Evolutionary conservation across 257 asterid genomes (phyloP).

Genomic region (Craterostigma plantagineum): DNA sequence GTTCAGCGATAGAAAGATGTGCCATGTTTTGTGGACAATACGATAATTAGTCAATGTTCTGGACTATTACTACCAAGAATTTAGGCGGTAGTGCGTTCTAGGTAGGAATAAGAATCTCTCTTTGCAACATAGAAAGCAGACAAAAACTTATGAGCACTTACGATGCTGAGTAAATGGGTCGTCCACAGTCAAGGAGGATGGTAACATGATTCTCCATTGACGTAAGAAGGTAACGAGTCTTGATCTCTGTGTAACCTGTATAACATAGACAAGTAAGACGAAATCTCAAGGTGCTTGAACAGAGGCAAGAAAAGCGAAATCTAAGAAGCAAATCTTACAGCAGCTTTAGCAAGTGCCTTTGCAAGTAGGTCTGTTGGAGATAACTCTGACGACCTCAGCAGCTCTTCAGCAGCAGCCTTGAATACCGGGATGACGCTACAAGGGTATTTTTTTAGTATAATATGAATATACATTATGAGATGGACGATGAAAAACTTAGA

Average conservation of each 20-base stretch:
- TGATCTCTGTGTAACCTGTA: slow-evolving; percentile 80
- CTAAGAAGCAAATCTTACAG: slow-evolving; percentile 31
- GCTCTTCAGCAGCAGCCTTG: slow-evolving; percentile 82
- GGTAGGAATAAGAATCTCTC: no score
- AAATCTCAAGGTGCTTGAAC: background rate
- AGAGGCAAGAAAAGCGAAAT: background rate
- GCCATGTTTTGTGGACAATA: no score
- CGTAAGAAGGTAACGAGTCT: slow-evolving; percentile 68
- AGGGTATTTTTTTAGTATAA: background rate
- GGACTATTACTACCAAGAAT: no score
- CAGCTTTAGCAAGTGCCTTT: slow-evolving; percentile 91
- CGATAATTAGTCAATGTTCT: no score
- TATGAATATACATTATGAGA: background rate
- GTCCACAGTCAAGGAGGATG: slow-evolving; percentile 55
- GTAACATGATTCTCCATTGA: slow-evolving; percentile 86
- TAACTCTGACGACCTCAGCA: slow-evolving; percentile 38
- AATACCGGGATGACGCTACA: slow-evolving; percentile 80
- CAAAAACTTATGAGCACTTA: slow-evolving; percentile 17
- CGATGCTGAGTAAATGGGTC: slow-evolving; percentile 63
- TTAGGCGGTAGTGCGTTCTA: no score
- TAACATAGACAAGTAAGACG: slow-evolving; percentile 1
- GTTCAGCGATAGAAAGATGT: no score
- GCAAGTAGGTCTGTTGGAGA: slow-evolving; percentile 75
- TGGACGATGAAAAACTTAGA: background rate
- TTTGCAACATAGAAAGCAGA: background rate